Base-by-base conservation (phyloP, 495 filamentous ascomycete genomes). In the Aspergillus incahuasiensis region DNA sequence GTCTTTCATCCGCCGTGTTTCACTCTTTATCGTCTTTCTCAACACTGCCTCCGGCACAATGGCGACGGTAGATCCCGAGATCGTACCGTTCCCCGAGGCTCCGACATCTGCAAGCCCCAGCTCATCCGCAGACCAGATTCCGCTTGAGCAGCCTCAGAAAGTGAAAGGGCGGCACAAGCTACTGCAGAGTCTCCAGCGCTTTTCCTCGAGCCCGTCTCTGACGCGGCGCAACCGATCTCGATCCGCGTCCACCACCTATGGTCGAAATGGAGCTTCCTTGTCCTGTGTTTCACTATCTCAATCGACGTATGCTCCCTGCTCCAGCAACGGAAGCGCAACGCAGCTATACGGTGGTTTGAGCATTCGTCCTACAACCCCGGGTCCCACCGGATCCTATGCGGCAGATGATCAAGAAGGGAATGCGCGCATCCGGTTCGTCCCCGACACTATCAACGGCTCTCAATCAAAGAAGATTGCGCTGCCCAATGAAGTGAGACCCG, bases 251-350 rank as follows among this genome's bases (percentile, higher is more conserved):
- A 74, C 75, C 34, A 74, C 72, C 30, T 86, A 86, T 61, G 75
- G 86, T 60, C 81, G 82, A 53, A 77, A 83, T 45, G 82, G 84
- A 68, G 88, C 85, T 3, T 95, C 87, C 15, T 75, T 95, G 56
- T 97, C 94, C 18, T 97, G 91, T 65, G 85, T 91, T 35, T 95
- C 91, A 48, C 78, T 97, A 51, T 78, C 82, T 48, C 83, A 88
- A 19, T 71, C 79, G 7, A 59, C 74, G 53, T 81, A 85, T 72
- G 82, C 49, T 77, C 80, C 65, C 62, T 81, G 68, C 63, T 59
- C 72, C 62, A 69, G 62, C 48, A 74, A 74, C 61, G 77, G 78
- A 19, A 81, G 82, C 54, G 81, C 82, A 5, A 85, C 85, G 1
- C 82, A 84, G 49, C 71, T 85, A 5, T 82, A 86, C 50, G 80